These are phyloP conservation scores for Haplosporangium sp. DNA, from an alignment of 371 early-diverging fungal species.

Conservation along the genomic window DNA sequence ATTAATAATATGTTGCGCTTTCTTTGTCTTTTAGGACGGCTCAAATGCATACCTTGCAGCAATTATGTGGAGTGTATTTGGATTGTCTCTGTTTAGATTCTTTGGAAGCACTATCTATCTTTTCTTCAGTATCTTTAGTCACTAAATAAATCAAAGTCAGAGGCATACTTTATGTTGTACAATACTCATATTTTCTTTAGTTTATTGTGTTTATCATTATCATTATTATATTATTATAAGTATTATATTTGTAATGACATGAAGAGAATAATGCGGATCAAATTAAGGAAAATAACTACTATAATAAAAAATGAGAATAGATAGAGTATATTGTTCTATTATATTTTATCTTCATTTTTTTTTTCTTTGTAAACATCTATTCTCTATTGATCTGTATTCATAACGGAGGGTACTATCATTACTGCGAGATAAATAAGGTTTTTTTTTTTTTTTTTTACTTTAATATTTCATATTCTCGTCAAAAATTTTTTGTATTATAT, in stretches of 20 bases:
- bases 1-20: background rate
- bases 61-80: constrained; percentile 90
- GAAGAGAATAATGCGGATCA: too few relatives aligned
- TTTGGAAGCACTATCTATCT: constrained; percentile 77
- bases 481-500: background rate
- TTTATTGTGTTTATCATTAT: too few relatives aligned
- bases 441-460: background rate
- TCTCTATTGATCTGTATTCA: background rate
- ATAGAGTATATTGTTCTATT: background rate
- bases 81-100: constrained; percentile 79
- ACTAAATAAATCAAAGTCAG: constrained; percentile 9
- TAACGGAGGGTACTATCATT: background rate
- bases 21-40: constrained; percentile 46
- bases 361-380: background rate
- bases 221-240: too few relatives aligned
- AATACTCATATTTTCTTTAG: too few relatives aligned
- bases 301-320: background rate
- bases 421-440: background rate
- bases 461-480: background rate
- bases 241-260: too few relatives aligned
- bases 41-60: constrained; percentile 79
- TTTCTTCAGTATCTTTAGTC: constrained; percentile 56
- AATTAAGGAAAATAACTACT: too few relatives aligned
- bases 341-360: background rate
- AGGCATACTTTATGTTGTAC: background rate